Percentiles rank a stretch among this genome's conserved stretches.
phyloP scores from a whole-genome alignment of 208 protist genomes.

The Leishmania major region DNA sequence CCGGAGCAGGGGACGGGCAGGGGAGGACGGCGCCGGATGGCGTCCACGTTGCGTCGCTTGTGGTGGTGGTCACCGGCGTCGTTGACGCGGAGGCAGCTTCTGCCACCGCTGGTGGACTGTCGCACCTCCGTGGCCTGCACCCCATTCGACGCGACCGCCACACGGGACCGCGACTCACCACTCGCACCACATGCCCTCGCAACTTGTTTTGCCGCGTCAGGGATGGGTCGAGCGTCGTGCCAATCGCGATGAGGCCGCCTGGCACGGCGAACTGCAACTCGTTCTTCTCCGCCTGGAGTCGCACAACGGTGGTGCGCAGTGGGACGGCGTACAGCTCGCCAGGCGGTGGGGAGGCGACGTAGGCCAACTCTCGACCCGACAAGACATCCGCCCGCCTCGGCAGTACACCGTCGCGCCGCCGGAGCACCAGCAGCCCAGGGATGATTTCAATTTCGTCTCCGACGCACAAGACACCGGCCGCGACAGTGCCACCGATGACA shows the following conservation, averaged over 20 bases:
- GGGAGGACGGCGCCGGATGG: background rate
- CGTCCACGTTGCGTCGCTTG: background rate
- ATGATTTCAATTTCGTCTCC: constrained; percentile 99
- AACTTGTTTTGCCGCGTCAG: constrained; percentile 98
- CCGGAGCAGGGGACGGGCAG: background rate
- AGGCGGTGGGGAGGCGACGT: constrained; percentile 35
- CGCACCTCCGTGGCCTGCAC: background rate
- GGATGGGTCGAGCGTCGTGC: constrained; percentile 99
- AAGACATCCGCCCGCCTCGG: constrained; percentile 15
- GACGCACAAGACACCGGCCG: constrained; percentile 96
- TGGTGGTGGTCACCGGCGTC: background rate
- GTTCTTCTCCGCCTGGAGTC: constrained; percentile 98
- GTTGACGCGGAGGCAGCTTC: background rate
- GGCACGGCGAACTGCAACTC: constrained; percentile 98
- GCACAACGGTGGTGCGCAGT: constrained; percentile 93
- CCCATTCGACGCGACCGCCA: constrained; percentile 1
- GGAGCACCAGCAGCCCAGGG: constrained; percentile 94
- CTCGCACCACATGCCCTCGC: constrained; percentile 93
- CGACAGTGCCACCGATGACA: constrained; percentile 99
- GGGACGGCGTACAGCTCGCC: constrained; percentile 93
- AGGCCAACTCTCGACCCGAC: constrained; percentile 14
- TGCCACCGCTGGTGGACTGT: background rate
- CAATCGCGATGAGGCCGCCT: constrained; percentile 99
- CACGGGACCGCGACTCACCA: constrained; percentile 21
- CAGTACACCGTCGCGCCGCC: constrained; percentile 59